Conservation (phyloP, 148 eudicot genomes). For the Pharnaceum exiguum region DNA sequence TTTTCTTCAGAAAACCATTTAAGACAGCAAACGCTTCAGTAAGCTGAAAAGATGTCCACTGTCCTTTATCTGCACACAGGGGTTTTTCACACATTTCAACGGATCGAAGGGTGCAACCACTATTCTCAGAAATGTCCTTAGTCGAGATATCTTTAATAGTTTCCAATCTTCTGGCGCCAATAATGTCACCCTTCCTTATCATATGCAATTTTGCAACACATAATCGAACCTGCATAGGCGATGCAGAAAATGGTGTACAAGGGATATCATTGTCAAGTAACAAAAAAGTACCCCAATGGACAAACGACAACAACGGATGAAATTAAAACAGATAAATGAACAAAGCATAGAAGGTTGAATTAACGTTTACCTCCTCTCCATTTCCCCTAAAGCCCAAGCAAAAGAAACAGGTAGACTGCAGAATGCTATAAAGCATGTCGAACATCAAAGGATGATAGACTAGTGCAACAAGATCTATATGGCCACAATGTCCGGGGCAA, state of each 20-base stretch:
- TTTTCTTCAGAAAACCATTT: conserved; percentile 44
- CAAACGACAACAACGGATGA: background rate
- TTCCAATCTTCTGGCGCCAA: conserved; percentile 62
- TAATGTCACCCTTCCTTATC: conserved; percentile 58
- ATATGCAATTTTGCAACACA: conserved; percentile 53
- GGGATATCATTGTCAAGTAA: conserved; percentile 4
- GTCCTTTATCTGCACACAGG: conserved; percentile 22
- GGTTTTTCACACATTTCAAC: conserved; percentile 5
- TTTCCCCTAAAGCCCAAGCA: conserved; percentile 60
- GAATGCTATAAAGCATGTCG: conserved; percentile 37
- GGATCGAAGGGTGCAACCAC: conserved; percentile 33
- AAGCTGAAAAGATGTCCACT: conserved; percentile 74
- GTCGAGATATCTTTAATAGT: background rate
- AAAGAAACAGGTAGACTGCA: conserved; percentile 64
- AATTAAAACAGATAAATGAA: background rate
- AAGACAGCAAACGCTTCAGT: conserved; percentile 63
- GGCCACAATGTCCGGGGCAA: conserved; percentile 96
- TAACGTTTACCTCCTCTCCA: conserved; percentile 35
- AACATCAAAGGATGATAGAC: conserved; percentile 80
- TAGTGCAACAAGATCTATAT: conserved; percentile 62
- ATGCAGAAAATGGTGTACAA: background rate
- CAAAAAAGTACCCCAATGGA: conserved; percentile 1
- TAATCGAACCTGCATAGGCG: conserved; percentile 43
- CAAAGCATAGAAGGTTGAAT: background rate
- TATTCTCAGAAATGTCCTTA: conserved; percentile 29